A percentile compares a stretch with the other conserved stretches of the same genome.
Conservation (phyloP, 2,329 filamentous ascomycete species). For the Chaetomiaceae sp. region DNA sequence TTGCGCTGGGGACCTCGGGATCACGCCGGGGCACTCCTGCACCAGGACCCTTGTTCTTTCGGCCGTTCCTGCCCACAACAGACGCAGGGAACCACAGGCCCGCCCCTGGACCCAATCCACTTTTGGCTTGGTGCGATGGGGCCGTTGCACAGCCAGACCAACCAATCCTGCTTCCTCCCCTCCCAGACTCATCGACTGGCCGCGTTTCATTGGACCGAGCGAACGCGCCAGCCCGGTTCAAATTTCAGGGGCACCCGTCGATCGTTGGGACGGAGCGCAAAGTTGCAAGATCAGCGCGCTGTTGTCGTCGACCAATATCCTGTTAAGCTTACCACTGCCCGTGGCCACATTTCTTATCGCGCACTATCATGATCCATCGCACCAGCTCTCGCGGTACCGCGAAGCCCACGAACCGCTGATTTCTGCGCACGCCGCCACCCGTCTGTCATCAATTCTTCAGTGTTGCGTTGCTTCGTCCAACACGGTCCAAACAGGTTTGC, state of each 20-base stretch:
- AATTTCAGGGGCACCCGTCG: constrained; percentile 24
- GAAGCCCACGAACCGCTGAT: not conserved
- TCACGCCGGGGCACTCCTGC: constrained; percentile 13
- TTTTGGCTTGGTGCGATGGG: constrained; percentile 17
- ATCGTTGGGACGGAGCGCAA: constrained; percentile 10
- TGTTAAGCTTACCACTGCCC: not conserved
- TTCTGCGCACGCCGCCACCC: constrained; percentile 1
- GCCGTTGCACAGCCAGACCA: not conserved
- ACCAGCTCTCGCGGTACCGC: not conserved
- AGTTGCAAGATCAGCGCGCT: not conserved
- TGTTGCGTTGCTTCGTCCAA: not conserved
- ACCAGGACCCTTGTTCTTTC: constrained; percentile 15
- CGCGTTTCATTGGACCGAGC: constrained; percentile 14
- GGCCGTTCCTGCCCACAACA: constrained; percentile 17
- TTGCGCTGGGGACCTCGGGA: constrained; percentile 26
- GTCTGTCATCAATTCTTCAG: not conserved
- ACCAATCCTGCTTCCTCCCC: constrained; percentile 18
- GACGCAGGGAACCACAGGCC: constrained; percentile 12
- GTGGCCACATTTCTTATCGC: not conserved
- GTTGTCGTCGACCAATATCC: not conserved
- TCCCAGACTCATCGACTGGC: constrained; percentile 4
- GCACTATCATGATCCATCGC: not conserved
- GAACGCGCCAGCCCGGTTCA: constrained; percentile 20
- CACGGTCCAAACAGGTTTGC: not conserved
- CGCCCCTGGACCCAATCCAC: constrained; percentile 5